Percentiles rank a stretch among this genome's conserved stretches.
These are phyloP conservation scores for Mediolabrus comicus DNA, from an alignment of 108 stramenopile genomes.

Conservation along the genomic window DNA sequence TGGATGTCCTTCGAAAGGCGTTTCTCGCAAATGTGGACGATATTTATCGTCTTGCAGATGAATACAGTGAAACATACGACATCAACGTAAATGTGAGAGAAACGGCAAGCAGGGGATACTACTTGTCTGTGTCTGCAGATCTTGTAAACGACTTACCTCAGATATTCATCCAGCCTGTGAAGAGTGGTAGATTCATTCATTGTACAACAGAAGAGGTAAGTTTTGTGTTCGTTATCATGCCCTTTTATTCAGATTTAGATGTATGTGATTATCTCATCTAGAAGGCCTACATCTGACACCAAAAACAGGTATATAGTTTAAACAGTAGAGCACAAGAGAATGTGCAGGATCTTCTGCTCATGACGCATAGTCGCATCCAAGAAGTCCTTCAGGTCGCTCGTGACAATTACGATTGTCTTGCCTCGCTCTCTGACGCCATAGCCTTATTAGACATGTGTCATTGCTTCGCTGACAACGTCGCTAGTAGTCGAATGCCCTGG, in stretches of 20 bases:
- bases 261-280: neutral
- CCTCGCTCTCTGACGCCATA: conserved; percentile 80
- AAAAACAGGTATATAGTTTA: conserved; percentile 60
- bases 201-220: conserved; percentile 87
- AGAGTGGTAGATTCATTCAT: conserved; percentile 67
- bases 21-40: conserved; percentile 91
- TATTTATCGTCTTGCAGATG: conserved; percentile 85
- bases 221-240: neutral
- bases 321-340: conserved; percentile 84
- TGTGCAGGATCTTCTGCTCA: conserved; percentile 80
- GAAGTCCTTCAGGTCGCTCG: conserved; percentile 77
- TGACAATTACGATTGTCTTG: conserved; percentile 76
- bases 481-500: conserved; percentile 72
- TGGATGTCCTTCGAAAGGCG: conserved; percentile 80
- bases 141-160: conserved; percentile 64
- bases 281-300: neutral
- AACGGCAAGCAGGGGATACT: conserved; percentile 74
- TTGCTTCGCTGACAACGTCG: conserved; percentile 86
- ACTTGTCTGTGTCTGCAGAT: conserved; percentile 66
- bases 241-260: neutral
- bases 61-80: conserved; percentile 79
- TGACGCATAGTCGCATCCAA: conserved; percentile 84
- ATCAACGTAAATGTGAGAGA: conserved; percentile 77
- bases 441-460: conserved; percentile 89
- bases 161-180: conserved; percentile 79